These are phyloP conservation scores for Eucalyptus tenuipes DNA, from an alignment of 345 rosid genomes.

Conservation along the genomic window DNA sequence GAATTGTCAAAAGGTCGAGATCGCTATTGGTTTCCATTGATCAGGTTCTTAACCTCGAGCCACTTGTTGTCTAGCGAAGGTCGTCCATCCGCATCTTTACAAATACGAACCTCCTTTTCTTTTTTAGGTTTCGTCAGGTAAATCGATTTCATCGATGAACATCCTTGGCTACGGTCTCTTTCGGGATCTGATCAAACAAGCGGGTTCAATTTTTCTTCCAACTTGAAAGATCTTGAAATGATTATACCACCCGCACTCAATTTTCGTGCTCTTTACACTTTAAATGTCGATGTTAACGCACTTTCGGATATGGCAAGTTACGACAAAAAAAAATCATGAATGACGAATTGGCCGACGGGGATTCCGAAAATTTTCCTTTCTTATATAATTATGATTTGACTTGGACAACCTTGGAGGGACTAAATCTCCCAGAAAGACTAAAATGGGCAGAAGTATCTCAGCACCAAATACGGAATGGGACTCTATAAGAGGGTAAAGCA, in stretches of 20 bases:
- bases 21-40: background rate
- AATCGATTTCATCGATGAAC: accelerated
- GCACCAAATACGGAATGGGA: background rate
- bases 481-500: no score
- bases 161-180: accelerated
- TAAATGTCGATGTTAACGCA: no score
- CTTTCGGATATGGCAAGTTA: accelerated
- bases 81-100: background rate
- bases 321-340: background rate
- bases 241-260: background rate
- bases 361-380: background rate
- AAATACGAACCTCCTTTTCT: background rate
- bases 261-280: background rate
- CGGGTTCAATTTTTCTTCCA: background rate
- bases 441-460: background rate
- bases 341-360: background rate
- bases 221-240: background rate
- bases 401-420: background rate
- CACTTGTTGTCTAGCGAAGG: no score
- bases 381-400: background rate
- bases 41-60: background rate
- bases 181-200: background rate
- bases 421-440: background rate
- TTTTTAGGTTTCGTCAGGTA: background rate
- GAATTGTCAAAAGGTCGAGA: background rate